Base-by-base conservation (phyloP, 2,329 filamentous ascomycete genomes). In the Fusarium redolens region DNA sequence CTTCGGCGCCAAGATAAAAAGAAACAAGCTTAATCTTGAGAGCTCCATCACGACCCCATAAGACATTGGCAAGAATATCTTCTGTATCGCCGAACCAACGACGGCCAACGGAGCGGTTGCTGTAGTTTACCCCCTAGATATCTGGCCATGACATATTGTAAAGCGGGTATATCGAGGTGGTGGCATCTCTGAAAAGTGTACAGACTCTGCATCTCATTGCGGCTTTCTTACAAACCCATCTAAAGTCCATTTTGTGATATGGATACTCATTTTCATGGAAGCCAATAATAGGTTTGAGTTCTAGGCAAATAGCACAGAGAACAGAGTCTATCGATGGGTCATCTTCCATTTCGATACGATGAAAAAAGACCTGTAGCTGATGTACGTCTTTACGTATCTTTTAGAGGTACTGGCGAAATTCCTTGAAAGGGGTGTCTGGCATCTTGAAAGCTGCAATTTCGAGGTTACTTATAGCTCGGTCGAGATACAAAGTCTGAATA, bases 31-130 rank as follows among this genome's bases (percentile, higher is more conserved):
- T 22, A 8, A 44, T 25, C 41, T 4, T 25, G 1, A 44, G 41
- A 3, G 41, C 41, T 44, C 22, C 41, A 18, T 44, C 20, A 12
- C 0, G 9, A 18, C 15, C 41, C 41, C 41, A 44, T 15, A 25
- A 0, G 8, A 8, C 4, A 5, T 25, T 4, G 13, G 43, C 22
- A 3, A 25, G 1, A 11, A 44, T 0, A 3, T 44, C 22, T 3
- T 8, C 43, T 0, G 6, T 1, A 10, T 44, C 43, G 7, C 22
- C 43, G 11, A 44, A 44, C 43, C 43, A 44, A 13, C 43, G 22
- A 2, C 11, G 22, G 2, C 43, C 22, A 2, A 44, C 1, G 0
- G 43, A 44, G 0, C 43, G 43, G 4, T 25, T 44, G 10, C 43
- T 18, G 7, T 25, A 25, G 22, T 8, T 25, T 0, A 44, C 25